Percentiles rank a stretch among this genome's conserved stretches.
Evolutionary conservation across 2,329 filamentous ascomycete species (phyloP).

Genomic region (Zymoseptoria crescenta): DNA sequence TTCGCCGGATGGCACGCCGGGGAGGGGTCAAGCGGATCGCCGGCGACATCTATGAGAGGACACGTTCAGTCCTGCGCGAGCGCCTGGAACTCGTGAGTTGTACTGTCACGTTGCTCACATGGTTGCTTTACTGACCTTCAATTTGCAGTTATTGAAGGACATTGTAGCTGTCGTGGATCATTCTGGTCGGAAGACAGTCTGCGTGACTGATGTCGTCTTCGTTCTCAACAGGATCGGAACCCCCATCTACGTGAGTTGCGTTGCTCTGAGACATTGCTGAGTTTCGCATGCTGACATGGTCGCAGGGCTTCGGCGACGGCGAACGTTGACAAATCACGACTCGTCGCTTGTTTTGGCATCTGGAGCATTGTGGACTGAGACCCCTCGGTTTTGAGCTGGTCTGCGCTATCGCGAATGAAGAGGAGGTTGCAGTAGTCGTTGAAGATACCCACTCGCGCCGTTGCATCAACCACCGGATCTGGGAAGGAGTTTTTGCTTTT

Average conservation of each 20-base stretch:
- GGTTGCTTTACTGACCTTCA: neutral
- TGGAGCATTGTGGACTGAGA: neutral
- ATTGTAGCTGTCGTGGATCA: slow-evolving; percentile 18
- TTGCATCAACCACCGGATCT: neutral
- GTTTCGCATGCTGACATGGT: neutral
- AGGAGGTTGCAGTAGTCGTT: neutral
- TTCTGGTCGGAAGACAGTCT: slow-evolving; percentile 50
- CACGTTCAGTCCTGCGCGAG: slow-evolving; percentile 47
- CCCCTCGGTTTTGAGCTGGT: neutral
- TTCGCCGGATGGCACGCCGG: slow-evolving; percentile 63
- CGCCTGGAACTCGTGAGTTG: slow-evolving; percentile 50
- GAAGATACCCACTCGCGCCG: neutral
- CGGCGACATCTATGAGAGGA: slow-evolving; percentile 54
- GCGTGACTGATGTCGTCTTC: slow-evolving; percentile 54
- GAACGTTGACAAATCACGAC: neutral
- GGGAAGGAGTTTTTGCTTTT: neutral
- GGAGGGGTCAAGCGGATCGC: slow-evolving; percentile 72
- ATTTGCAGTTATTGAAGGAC: slow-evolving; percentile 19
- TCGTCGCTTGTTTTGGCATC: neutral
- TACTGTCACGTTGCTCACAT: neutral
- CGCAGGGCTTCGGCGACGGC: neutral
- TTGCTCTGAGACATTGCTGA: neutral
- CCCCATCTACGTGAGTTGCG: slow-evolving; percentile 9
- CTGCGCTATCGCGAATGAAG: neutral
- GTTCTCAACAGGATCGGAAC: slow-evolving; percentile 25